Conservation (phyloP, 768 basidiomycete species). For the Collybia sordida region DNA sequence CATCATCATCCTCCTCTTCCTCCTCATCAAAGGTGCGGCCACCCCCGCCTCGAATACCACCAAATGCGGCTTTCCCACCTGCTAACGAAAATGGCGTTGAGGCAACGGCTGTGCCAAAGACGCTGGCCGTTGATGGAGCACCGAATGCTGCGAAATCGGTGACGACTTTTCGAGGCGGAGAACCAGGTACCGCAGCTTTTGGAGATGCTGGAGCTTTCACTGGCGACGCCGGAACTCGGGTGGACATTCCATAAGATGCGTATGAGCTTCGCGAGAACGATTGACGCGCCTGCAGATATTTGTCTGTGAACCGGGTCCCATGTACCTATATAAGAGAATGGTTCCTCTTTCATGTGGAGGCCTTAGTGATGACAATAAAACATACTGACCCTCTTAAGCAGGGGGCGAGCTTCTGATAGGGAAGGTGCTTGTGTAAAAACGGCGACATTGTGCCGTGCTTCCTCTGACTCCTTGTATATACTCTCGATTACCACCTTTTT, state of each 20-base stretch:
- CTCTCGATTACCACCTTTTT: slow-evolving; percentile 96
- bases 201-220: slow-evolving; percentile 44
- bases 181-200: slow-evolving; percentile 36
- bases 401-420: slow-evolving; percentile 70
- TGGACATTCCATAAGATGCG: slow-evolving; percentile 48
- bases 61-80: slow-evolving; percentile 83
- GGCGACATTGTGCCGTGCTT: slow-evolving; percentile 86
- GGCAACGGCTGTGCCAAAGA: slow-evolving; percentile 82
- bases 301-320: slow-evolving; percentile 96
- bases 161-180: slow-evolving; percentile 85
- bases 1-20: slow-evolving; percentile 75
- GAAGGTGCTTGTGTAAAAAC: slow-evolving; percentile 76
- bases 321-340: slow-evolving; percentile 59
- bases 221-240: slow-evolving; percentile 41
- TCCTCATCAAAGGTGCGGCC: slow-evolving; percentile 46
- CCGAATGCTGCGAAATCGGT: slow-evolving; percentile 88
- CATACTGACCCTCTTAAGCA: slow-evolving; percentile 70
- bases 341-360: slow-evolving; percentile 7
- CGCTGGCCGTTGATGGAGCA: slow-evolving; percentile 69
- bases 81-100: slow-evolving; percentile 79
- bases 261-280: slow-evolving; percentile 54
- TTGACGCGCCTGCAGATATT: slow-evolving; percentile 81
- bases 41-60: slow-evolving; percentile 58
- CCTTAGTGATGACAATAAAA: slow-evolving; percentile 5
- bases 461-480: slow-evolving; percentile 90